phyloP scores from a whole-genome alignment of 805 yeast species.

The Kazachstania viticola region DNA sequence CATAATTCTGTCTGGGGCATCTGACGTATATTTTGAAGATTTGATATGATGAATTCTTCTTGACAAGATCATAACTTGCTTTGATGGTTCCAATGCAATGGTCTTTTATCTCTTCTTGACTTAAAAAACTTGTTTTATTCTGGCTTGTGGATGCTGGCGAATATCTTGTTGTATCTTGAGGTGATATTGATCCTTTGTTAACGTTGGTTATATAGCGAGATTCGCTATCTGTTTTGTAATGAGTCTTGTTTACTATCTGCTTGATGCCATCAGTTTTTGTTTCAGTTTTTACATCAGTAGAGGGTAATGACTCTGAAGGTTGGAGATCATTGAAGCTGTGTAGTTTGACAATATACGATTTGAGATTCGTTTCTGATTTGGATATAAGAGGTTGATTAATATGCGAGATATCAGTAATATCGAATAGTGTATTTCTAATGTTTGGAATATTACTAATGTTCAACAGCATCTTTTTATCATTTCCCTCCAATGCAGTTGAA shows the following conservation, averaged over 20 bases:
- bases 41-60: slow-evolving; percentile 21
- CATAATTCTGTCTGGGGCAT: slow-evolving; percentile 23
- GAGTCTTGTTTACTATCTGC: too few relatives aligned
- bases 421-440: slow-evolving; percentile 10
- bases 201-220: neutral
- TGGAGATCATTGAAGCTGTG: slow-evolving; percentile 4
- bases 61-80: slow-evolving; percentile 18
- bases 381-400: slow-evolving; percentile 12
- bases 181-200: neutral
- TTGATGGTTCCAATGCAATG: slow-evolving; percentile 21
- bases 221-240: too few relatives aligned
- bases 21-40: slow-evolving; percentile 24
- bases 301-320: neutral
- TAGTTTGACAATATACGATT: slow-evolving; percentile 1
- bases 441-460: slow-evolving; percentile 10
- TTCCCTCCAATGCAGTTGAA: slow-evolving; percentile 2
- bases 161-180: too few relatives aligned
- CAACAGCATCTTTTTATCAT: slow-evolving; percentile 2
- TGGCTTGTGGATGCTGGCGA: neutral
- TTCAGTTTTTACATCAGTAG: neutral
- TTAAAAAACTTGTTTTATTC: slow-evolving; percentile 12
- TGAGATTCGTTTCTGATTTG: slow-evolving; percentile 4
- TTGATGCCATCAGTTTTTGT: neutral
- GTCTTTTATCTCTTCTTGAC: slow-evolving; percentile 22
- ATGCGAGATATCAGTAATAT: slow-evolving; percentile 5